phyloP scores from a whole-genome alignment of 768 basidiomycete species.

The Boletus reticulatus region DNA sequence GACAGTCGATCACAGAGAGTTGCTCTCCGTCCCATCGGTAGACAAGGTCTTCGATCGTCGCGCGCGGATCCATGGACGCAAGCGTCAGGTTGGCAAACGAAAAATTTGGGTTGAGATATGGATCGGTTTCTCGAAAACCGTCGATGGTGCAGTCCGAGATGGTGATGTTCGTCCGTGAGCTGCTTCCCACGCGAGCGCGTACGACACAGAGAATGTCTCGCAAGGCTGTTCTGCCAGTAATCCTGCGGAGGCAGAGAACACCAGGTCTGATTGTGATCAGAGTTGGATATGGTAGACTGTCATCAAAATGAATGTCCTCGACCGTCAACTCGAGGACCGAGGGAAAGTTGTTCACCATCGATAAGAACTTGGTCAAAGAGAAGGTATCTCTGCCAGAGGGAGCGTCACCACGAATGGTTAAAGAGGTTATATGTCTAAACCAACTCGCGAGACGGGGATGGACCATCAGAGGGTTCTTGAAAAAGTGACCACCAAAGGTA shows the following conservation, averaged over 20 bases:
- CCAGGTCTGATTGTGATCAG: background rate
- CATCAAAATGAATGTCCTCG: conserved; percentile 6
- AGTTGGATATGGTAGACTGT: background rate
- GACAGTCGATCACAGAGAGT: conserved; percentile 4
- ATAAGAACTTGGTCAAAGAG: conserved; percentile 5
- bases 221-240: background rate
- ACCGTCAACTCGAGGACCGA: conserved; percentile 2
- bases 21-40: conserved; percentile 4
- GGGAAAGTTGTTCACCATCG: background rate
- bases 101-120: background rate
- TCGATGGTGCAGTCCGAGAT: conserved; percentile 1
- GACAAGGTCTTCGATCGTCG: conserved; percentile 5
- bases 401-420: conserved; percentile 1
- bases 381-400: background rate
- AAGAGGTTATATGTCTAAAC: conserved; percentile 3
- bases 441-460: conserved; percentile 3
- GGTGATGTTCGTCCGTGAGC: background rate
- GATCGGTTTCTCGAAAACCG: background rate
- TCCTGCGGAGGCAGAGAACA: background rate
- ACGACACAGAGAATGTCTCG: background rate
- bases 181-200: background rate
- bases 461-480: conserved; percentile 3
- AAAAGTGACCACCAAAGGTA: background rate
- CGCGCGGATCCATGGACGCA: background rate
- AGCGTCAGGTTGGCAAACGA: conserved; percentile 3